phyloP scores from a whole-genome alignment of 345 rosid genomes.

The Psidium friedrichsthalianum region DNA sequence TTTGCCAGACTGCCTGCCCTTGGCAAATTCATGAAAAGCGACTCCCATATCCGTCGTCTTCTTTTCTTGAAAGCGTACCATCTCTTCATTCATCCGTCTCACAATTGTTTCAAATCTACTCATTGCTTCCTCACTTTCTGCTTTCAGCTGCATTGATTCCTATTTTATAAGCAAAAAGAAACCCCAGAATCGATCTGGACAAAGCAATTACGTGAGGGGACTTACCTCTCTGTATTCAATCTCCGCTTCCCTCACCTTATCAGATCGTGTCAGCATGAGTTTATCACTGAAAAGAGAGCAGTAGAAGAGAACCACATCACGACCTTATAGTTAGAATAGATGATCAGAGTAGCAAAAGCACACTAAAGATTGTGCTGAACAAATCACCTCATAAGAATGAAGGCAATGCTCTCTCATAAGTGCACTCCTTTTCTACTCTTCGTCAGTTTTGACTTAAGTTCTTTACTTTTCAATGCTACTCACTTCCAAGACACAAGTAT shows the following conservation, averaged over 20 bases:
- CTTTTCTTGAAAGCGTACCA: conserved; percentile 80
- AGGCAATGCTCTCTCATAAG: no score
- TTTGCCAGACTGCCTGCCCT: conserved; percentile 88
- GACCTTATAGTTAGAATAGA: not conserved
- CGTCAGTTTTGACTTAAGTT: not conserved
- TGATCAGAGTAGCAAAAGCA: not conserved
- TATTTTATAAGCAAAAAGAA: not conserved
- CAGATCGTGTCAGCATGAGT: conserved; percentile 85
- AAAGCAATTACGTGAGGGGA: not conserved
- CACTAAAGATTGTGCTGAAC: not conserved
- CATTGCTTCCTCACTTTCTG: conserved; percentile 71
- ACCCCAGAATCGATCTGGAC: not conserved
- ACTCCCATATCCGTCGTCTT: conserved; percentile 80
- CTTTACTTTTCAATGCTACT: not conserved
- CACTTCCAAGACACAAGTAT: not conserved
- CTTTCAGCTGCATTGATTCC: conserved; percentile 55
- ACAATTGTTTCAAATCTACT: conserved; percentile 65
- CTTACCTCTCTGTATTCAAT: conserved; percentile 75
- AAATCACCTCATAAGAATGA: no score
- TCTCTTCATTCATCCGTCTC: conserved; percentile 77
- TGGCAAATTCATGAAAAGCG: conserved; percentile 84
- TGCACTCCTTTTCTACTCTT: not conserved
- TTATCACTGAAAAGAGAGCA: conserved; percentile 54
- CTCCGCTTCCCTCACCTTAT: conserved; percentile 86
- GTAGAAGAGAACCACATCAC: not conserved